Percentiles rank a stretch among this genome's conserved stretches.
Evolutionary conservation across 805 yeast genomes (phyloP).

Genomic region (Metschnikowia picachoensis): DNA sequence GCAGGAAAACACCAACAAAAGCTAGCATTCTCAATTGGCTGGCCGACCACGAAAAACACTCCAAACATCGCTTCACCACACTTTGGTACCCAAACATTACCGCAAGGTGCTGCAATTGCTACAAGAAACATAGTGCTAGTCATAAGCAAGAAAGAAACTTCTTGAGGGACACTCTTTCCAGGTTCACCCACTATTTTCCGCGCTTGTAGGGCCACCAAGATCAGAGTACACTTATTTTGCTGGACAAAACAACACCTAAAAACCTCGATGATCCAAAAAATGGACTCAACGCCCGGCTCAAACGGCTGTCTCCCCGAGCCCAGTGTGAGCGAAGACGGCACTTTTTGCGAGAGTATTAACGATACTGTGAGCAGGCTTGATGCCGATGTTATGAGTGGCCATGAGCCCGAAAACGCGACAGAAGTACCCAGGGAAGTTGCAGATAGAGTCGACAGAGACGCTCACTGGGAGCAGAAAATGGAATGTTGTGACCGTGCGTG

Average conservation of each 20-base stretch:
- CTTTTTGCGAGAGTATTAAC: conserved; percentile 9
- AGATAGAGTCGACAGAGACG: neutral
- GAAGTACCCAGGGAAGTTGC: neutral
- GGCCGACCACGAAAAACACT: conserved; percentile 1
- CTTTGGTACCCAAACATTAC: neutral
- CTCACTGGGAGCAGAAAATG: conserved; percentile 1
- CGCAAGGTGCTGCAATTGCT: too few relatives aligned
- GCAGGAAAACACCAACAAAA: neutral
- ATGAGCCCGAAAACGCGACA: neutral
- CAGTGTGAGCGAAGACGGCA: conserved; percentile 10
- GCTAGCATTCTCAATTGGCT: neutral
- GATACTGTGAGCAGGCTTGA: conserved; percentile 5
- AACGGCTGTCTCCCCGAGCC: conserved; percentile 7
- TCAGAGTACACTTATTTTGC: neutral
- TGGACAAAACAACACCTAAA: neutral
- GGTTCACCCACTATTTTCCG: too few relatives aligned
- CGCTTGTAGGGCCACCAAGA: neutral
- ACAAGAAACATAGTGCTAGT: too few relatives aligned
- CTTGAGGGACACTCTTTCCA: too few relatives aligned
- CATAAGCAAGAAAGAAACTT: too few relatives aligned
- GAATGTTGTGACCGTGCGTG: neutral
- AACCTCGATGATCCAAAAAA: neutral
- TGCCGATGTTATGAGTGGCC: neutral
- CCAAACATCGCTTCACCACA: neutral
- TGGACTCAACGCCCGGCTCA: neutral